A percentile compares a stretch with the other conserved stretches of the same genome.
Evolutionary conservation across 192 early-diverging fungal genomes (phyloP).

Genomic region (Dimargaris verticillata): DNA sequence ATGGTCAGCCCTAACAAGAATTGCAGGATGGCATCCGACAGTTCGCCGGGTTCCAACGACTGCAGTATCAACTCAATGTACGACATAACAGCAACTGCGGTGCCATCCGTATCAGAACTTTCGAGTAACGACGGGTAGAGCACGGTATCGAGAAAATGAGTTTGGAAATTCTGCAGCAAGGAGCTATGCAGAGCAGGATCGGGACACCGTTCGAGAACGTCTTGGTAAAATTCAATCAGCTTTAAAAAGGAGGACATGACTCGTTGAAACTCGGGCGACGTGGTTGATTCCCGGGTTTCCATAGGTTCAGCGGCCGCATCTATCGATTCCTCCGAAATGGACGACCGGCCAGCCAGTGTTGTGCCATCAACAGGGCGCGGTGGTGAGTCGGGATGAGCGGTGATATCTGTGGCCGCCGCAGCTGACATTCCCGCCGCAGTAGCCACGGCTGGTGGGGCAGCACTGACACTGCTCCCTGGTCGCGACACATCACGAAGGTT

Average conservation of each 20-base stretch:
- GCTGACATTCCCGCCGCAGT: conserved; percentile 26
- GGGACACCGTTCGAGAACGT: conserved; percentile 50
- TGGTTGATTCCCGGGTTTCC: conserved; percentile 35
- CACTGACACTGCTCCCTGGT: no score
- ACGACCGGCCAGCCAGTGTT: conserved; percentile 6
- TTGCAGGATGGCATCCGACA: conserved; percentile 52
- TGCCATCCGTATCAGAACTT: conserved; percentile 83
- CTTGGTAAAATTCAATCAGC: conserved; percentile 56
- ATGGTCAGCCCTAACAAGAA: conserved; percentile 45
- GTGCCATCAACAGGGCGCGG: background rate
- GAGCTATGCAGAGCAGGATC: conserved; percentile 28
- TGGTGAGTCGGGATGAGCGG: background rate
- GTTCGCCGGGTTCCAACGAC: conserved; percentile 49
- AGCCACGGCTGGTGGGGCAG: conserved; percentile 21
- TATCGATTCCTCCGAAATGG: background rate
- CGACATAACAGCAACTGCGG: conserved; percentile 71
- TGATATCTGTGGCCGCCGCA: conserved; percentile 3
- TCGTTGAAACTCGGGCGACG: conserved; percentile 39
- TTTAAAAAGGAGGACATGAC: conserved; percentile 51
- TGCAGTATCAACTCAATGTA: conserved; percentile 77
- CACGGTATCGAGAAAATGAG: conserved; percentile 70
- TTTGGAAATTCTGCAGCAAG: conserved; percentile 49
- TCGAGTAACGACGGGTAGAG: conserved; percentile 70
- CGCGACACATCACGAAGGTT: no score
- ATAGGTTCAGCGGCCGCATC: background rate